Evolutionary conservation across 345 rosid genomes (phyloP).

Genomic region (Limnanthes douglasii): DNA sequence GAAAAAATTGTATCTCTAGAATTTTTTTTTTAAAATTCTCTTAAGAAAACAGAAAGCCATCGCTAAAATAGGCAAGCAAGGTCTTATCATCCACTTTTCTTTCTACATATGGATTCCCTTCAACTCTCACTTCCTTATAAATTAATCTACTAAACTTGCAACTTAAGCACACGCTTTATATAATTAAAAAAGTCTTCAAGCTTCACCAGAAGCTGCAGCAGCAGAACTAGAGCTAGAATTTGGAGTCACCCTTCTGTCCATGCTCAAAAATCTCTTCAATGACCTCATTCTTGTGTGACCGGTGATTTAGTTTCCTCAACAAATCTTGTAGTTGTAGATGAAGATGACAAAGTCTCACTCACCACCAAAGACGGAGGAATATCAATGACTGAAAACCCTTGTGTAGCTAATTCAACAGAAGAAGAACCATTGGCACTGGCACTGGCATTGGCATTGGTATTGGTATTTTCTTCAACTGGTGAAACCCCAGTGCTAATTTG

Average conservation of each 20-base stretch:
- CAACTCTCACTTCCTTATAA: too few relatives aligned
- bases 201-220: slow-evolving; percentile 30
- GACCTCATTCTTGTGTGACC: slow-evolving; percentile 65
- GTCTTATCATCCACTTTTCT: too few relatives aligned
- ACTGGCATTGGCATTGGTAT: slow-evolving; percentile 26
- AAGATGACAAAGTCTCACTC: slow-evolving; percentile 17
- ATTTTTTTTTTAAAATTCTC: too few relatives aligned
- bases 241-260: slow-evolving; percentile 51
- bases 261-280: slow-evolving; percentile 64
- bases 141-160: too few relatives aligned
- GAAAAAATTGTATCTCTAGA: too few relatives aligned
- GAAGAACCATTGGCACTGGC: slow-evolving; percentile 20
- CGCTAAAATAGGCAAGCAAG: too few relatives aligned
- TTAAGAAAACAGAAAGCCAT: too few relatives aligned
- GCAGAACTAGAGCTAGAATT: slow-evolving; percentile 20
- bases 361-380: slow-evolving; percentile 15
- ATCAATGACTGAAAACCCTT: slow-evolving; percentile 33
- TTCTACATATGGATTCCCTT: too few relatives aligned
- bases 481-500: slow-evolving; percentile 52
- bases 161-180: too few relatives aligned
- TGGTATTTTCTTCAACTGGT: too few relatives aligned
- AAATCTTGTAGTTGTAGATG: slow-evolving; percentile 9
- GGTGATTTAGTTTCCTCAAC: slow-evolving; percentile 60
- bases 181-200: slow-evolving; percentile 15
- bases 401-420: slow-evolving; percentile 14